Evolutionary conservation across 2,329 filamentous ascomycete genomes (phyloP), one percentile per base, ranked within the genome.

Genomic region (Stachybotrys echinatus): DNA sequence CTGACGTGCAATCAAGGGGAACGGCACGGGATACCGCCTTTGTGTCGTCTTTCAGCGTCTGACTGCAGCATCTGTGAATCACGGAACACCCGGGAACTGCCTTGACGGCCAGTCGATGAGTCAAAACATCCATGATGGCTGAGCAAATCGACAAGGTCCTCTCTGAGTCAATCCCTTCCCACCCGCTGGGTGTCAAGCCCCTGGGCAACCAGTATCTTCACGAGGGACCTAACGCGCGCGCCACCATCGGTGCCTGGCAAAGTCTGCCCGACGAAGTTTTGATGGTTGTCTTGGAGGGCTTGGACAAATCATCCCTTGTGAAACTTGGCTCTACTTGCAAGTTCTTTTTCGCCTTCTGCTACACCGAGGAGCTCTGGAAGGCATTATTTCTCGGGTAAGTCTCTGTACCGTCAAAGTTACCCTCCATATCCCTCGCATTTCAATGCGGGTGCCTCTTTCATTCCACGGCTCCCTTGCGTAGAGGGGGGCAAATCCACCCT

Each of bases 331-430:
- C 80, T 49, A 88, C 91, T 6, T 96, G 92, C 74, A 89, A 84
- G 65, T 91, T 89, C 48, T 71, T 97, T 17, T 92, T 91, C 74
- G 92, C 91, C 2, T 95, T 92, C 64, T 88, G 86, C 49, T 77
- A 85, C 46, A 83, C 83, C 45, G 92, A 96, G 55, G 92, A 97
- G 60, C 67, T 96, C 34, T 97, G 92, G 92, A 92, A 94, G 68
- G 69, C 84, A 18, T 68, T 96, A 19, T 95, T 92, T 61, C 77
- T 95, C 55, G 80, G 83, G 91, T 96, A 84, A 82, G 89, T 84
- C 40, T 49, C 27, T 48, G 43, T 5, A 45, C 12, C 8, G 23
- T 12, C 23, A 45, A 7, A 27, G 8, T 37, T 37, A 17, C 31
- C 31, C 8, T 37, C 31, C 10, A n/a, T 40, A 40, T 14, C 38